These are phyloP conservation scores for Dictyostelium capitatum DNA, from an alignment of 78 protist genomes.

Conservation along the genomic window DNA sequence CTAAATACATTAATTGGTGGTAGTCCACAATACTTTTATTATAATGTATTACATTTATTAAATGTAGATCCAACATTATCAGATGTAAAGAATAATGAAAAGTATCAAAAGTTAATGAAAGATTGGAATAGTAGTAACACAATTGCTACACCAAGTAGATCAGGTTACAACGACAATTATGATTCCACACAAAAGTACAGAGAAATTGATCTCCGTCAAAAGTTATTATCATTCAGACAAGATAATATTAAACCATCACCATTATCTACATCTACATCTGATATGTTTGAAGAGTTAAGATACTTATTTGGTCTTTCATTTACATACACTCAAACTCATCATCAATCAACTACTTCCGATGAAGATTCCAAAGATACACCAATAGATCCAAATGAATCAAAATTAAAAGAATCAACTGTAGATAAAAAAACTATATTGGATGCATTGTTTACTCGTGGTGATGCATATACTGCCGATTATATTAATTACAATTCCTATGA, in stretches of 20 bases:
- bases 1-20: constrained; percentile 40
- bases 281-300: constrained; percentile 25
- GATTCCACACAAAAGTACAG: background rate
- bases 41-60: constrained; percentile 42
- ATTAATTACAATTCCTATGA: background rate
- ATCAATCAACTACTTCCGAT: background rate
- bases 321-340: background rate
- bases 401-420: background rate
- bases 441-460: too few species aligned
- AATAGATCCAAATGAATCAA: background rate
- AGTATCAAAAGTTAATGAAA: constrained; percentile 9
- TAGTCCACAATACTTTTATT: constrained; percentile 56
- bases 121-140: constrained; percentile 9
- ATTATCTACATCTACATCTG: background rate
- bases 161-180: background rate
- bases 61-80: constrained; percentile 55
- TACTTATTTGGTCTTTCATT: background rate
- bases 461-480: background rate
- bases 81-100: background rate
- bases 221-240: background rate
- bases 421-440: background rate
- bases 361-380: background rate
- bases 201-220: constrained; percentile 1
- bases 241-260: background rate
- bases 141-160: background rate